Evolutionary conservation across 352 stramenopile species (phyloP).

Genomic region (Globisporangium alternatum): DNA sequence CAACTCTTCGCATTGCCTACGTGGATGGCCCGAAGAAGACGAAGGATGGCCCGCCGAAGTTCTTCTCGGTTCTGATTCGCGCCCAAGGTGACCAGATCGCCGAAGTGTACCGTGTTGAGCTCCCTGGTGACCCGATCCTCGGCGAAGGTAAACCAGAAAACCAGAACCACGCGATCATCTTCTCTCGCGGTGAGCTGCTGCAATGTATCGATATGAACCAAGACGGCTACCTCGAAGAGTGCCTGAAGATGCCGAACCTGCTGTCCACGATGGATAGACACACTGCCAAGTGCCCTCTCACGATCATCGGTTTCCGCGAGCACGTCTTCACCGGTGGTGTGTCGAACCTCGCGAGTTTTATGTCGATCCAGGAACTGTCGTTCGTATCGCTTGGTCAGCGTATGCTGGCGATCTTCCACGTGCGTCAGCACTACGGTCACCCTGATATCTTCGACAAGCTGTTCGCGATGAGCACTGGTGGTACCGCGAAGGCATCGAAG

Average conservation of each 20-base stretch:
- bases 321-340: slow-evolving; percentile 84
- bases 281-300: slow-evolving; percentile 64
- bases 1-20: slow-evolving; percentile 71
- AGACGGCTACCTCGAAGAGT: slow-evolving; percentile 82
- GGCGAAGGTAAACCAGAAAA: slow-evolving; percentile 89
- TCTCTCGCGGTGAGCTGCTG: slow-evolving; percentile 79
- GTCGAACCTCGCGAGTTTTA: slow-evolving; percentile 83
- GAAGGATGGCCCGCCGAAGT: slow-evolving; percentile 85
- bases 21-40: slow-evolving; percentile 86
- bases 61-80: slow-evolving; percentile 78
- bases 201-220: slow-evolving; percentile 93
- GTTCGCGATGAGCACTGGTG: slow-evolving; percentile 78
- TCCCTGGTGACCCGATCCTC: slow-evolving; percentile 82
- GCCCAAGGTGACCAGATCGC: slow-evolving; percentile 70
- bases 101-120: slow-evolving; percentile 79
- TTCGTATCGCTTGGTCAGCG: slow-evolving; percentile 83
- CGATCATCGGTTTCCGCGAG: slow-evolving; percentile 85
- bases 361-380: slow-evolving; percentile 83
- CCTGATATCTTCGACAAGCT: slow-evolving; percentile 89
- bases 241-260: slow-evolving; percentile 79
- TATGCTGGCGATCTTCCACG: slow-evolving; percentile 74
- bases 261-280: slow-evolving; percentile 76
- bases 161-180: slow-evolving; percentile 88
- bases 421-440: slow-evolving; percentile 85
- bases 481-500: slow-evolving; percentile 81